These are phyloP conservation scores for Boletellus ananas DNA, from an alignment of 768 basidiomycete species.

Conservation along the genomic window DNA sequence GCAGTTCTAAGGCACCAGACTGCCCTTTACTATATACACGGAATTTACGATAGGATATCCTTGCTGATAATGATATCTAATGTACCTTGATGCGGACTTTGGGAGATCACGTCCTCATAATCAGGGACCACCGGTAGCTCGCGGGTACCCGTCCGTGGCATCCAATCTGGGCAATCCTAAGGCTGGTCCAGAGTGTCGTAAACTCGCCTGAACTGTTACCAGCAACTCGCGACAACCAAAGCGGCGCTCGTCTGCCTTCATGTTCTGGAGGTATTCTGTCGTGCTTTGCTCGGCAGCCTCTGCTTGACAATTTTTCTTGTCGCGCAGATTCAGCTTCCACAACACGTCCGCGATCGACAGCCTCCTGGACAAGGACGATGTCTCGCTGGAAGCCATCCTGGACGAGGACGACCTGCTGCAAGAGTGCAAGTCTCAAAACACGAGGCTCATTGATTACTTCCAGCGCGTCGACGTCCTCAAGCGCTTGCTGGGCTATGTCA, in stretches of 20 bases:
- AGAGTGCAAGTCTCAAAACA: constrained; percentile 95
- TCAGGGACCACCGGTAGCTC: background rate
- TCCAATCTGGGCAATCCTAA: constrained; percentile 26
- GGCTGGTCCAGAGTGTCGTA: constrained; percentile 14
- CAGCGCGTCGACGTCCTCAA: constrained; percentile 77
- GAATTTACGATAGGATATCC: constrained; percentile 26
- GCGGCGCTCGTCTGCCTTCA: constrained; percentile 26
- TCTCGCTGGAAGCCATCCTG: constrained; percentile 84
- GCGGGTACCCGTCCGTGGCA: background rate
- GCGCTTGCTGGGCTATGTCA: constrained; percentile 78
- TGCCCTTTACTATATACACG: constrained; percentile 20
- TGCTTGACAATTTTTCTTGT: constrained; percentile 3
- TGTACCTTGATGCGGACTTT: constrained; percentile 18
- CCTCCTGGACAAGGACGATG: constrained; percentile 86
- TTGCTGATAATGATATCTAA: constrained; percentile 22
- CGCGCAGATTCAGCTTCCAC: constrained; percentile 80
- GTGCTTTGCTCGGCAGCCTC: background rate
- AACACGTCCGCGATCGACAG: constrained; percentile 87
- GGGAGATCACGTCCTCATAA: constrained; percentile 7
- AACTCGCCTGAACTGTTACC: constrained; percentile 16
- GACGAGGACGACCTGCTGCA: constrained; percentile 92
- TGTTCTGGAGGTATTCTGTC: constrained; percentile 47
- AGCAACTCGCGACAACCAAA: constrained; percentile 4
- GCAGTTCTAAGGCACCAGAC: constrained; percentile 26
- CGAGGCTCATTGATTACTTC: constrained; percentile 83